Base-by-base conservation (phyloP, 78 protist species). In the Dictyostelium intermedium region DNA sequence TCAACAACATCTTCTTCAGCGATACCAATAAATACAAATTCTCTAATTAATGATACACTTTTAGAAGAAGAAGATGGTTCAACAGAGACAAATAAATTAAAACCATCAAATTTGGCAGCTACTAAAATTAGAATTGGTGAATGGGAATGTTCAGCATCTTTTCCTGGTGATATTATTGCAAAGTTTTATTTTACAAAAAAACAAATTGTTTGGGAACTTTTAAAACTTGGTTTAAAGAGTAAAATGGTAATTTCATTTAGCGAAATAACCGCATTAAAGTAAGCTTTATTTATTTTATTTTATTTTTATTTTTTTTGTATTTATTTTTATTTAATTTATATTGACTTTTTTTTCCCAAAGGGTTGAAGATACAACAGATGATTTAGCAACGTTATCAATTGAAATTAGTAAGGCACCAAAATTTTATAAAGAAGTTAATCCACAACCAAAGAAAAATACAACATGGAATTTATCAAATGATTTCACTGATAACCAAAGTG, bases 371-470 rank as follows among this genome's bases (percentile, higher is more conserved):
- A 5, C 61, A 5, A 53, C 61, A 37, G 93, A 87, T 41, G 93
- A 87, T 7, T n/a, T 5, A 0, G 23, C 61, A 16, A 30, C 61
- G 6, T 32, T 87, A n/a, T 56, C 84, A 27, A 73, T 87, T n/a
- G 85, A 78, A 45, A 63, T 78, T 23, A 23, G 37, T 8, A 87
- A 78, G 27, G n/a, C 25, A 35, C 93, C 93, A 63, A 87, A 87
- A 30, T 87, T 87, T 63, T 78, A 87, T 30, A 87, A 78, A 30
- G 93, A 87, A 66, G 45, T 63, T 27, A 87, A 87, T 78, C 93
- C 93, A 78, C 93, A 87, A 32, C 93, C 93, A 87, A 87, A 87
- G n/a, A 87, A 87, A 78, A 87, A 87, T 78, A 87, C 93, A 10
- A 87, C 81, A 43, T 87, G 93, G 93, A 84, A 39, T 5, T 14